Conservation (phyloP, 139 green algal genomes). For the Coccomyxa sp. region DNA sequence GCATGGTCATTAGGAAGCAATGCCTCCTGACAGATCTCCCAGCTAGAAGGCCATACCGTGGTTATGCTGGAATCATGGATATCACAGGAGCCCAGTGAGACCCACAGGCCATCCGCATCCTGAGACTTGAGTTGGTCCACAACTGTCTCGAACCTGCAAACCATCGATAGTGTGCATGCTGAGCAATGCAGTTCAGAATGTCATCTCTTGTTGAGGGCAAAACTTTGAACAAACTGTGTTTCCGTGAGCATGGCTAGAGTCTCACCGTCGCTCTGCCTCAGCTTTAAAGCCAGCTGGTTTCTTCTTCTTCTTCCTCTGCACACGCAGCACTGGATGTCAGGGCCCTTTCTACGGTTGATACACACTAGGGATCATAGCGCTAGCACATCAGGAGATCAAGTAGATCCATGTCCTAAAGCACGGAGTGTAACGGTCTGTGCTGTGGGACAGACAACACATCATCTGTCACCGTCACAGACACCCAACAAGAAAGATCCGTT, state of each 20-base stretch:
- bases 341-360: neutral
- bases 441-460: no score
- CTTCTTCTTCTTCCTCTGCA: conserved; percentile 8
- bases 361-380: no score
- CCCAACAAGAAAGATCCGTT: no score
- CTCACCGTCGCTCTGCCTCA: neutral
- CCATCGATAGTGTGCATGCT: neutral
- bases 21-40: no score
- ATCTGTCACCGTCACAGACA: no score
- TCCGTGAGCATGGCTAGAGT: conserved; percentile 1
- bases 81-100: conserved; percentile 32
- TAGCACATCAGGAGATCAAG: no score
- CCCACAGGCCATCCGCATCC: conserved; percentile 43
- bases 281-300: neutral
- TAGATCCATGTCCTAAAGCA: no score
- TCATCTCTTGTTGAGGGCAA: neutral
- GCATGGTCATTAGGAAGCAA: no score
- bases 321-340: neutral
- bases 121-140: conserved; percentile 1
- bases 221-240: neutral
- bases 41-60: neutral
- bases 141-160: neutral
- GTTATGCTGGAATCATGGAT: conserved; percentile 33
- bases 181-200: neutral
- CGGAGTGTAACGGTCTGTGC: no score